Evolutionary conservation across 1,284 basidiomycete genomes (phyloP).

Genomic region (Pseudozyma pruni): DNA sequence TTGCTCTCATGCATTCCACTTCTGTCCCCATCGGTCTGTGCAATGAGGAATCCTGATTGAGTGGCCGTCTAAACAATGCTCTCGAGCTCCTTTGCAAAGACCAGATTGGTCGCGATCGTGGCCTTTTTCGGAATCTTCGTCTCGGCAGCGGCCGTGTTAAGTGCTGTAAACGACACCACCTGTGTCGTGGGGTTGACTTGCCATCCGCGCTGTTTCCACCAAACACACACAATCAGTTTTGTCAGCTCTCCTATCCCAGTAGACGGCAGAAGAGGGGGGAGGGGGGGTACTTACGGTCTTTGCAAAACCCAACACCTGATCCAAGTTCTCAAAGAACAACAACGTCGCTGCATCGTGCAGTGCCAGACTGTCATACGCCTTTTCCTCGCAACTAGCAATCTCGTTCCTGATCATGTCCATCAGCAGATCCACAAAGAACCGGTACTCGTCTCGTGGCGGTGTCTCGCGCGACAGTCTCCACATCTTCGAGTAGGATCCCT

Average conservation of each 20-base stretch:
- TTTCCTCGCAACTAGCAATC: conserved; percentile 91
- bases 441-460: conserved; percentile 79
- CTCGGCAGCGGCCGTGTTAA: conserved; percentile 26
- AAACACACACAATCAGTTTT: conserved; percentile 1
- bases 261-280: no score
- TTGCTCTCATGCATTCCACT: no score
- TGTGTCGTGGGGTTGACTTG: conserved; percentile 67
- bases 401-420: conserved; percentile 94
- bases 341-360: conserved; percentile 87
- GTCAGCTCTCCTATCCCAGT: no score
- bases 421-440: conserved; percentile 86
- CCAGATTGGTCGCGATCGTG: conserved; percentile 62
- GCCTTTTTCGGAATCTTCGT: conserved; percentile 60
- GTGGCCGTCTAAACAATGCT: conserved; percentile 67
- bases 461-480: conserved; percentile 88
- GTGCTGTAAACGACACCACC: conserved; percentile 60
- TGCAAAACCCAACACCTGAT: conserved; percentile 81
- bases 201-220: conserved; percentile 66
- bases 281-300: conserved; percentile 72
- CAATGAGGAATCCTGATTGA: no score
- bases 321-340: conserved; percentile 83
- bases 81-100: conserved; percentile 67
- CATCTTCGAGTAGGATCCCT: conserved; percentile 96
- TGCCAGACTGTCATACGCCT: conserved; percentile 86
- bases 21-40: no score